phyloP scores from a whole-genome alignment of 306 rosid species.

The Vigna angularis region DNA sequence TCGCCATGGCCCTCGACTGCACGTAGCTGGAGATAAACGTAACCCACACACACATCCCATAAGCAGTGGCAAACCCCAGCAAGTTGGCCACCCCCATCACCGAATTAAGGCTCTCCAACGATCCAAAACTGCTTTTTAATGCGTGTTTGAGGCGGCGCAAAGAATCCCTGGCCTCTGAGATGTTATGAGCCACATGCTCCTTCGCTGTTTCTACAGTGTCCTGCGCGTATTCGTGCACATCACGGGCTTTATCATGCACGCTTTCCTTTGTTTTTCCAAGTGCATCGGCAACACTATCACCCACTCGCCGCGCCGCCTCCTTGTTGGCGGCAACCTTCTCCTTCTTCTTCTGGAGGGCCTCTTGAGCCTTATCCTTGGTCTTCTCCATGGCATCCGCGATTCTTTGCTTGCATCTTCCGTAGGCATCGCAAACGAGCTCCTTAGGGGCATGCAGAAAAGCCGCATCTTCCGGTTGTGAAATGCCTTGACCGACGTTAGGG shows the following conservation, averaged over 20 bases:
- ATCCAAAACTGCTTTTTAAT: background rate
- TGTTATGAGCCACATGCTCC: conserved; percentile 44
- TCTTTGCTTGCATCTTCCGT: conserved; percentile 70
- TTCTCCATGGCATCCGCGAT: conserved; percentile 55
- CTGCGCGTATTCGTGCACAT: conserved; percentile 38
- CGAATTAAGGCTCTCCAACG: background rate
- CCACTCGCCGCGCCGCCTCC: conserved; percentile 32
- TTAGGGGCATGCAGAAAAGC: conserved; percentile 36
- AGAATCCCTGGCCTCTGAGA: background rate
- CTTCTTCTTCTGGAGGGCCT: conserved; percentile 7
- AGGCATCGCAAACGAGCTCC: conserved; percentile 75
- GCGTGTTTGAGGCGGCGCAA: conserved; percentile 11
- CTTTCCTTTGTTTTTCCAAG: conserved; percentile 43
- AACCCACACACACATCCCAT: conserved; percentile 77
- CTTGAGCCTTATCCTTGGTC: conserved; percentile 51
- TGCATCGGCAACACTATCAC: conserved; percentile 34
- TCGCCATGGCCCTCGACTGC: conserved; percentile 57
- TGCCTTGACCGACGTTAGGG: conserved; percentile 51
- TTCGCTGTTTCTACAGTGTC: conserved; percentile 37
- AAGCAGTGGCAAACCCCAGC: conserved; percentile 67
- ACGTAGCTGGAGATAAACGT: conserved; percentile 77
- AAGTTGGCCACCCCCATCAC: conserved; percentile 43
- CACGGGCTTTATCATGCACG: background rate
- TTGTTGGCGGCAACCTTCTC: background rate
- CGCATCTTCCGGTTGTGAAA: conserved; percentile 7